A percentile compares a stretch with the other conserved stretches of the same genome.
Conservation (phyloP, 2,329 filamentous ascomycete species). For the Fusarium liriodendri region DNA sequence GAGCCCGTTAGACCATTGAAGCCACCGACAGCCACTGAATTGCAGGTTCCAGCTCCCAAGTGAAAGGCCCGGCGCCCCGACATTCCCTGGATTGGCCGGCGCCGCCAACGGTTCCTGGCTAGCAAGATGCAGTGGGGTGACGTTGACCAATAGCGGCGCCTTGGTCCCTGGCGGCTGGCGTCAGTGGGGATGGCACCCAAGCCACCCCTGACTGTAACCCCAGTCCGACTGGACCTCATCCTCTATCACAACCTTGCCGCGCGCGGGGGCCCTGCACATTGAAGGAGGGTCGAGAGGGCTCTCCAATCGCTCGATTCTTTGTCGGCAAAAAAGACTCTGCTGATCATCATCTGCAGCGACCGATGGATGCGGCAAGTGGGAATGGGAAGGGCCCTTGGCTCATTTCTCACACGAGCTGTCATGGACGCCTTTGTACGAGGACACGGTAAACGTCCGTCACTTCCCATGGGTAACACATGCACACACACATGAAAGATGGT, state of each 20-base stretch:
- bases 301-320: constrained; percentile 22
- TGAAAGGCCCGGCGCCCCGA: constrained; percentile 9
- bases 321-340: constrained; percentile 25
- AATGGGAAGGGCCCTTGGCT: constrained; percentile 7
- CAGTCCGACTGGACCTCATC: constrained; percentile 12
- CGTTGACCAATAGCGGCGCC: constrained; percentile 32
- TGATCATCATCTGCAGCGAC: constrained; percentile 42
- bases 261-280: not conserved
- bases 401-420: constrained; percentile 10
- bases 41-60: not conserved
- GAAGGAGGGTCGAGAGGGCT: not conserved
- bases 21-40: constrained; percentile 16
- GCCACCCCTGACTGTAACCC: constrained; percentile 11
- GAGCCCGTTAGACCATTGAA: constrained; percentile 24
- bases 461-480: not conserved
- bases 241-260: not conserved
- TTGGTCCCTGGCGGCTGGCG: constrained; percentile 41
- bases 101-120: constrained; percentile 42
- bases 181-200: constrained; percentile 17
- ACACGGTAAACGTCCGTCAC: not conserved
- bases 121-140: constrained; percentile 27
- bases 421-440: not conserved
- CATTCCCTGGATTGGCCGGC: constrained; percentile 27
- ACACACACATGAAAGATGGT: not conserved
- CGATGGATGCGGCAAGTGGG: constrained; percentile 13